Evolutionary conservation across 2,329 filamentous ascomycete species (phyloP).

Genomic region (Exophiala phaeomuriformis): DNA sequence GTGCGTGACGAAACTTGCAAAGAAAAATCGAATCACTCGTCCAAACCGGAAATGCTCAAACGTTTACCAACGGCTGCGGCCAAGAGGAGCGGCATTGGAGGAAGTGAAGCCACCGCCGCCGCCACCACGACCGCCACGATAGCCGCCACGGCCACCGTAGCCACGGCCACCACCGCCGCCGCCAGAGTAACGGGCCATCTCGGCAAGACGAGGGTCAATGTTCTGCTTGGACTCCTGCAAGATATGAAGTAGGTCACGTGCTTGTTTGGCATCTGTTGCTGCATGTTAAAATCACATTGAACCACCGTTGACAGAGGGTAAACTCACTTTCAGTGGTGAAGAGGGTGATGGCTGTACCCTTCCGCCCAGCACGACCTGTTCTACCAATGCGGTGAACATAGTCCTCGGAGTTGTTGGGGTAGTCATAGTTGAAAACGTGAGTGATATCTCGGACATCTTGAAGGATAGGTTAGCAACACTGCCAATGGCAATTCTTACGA

Average conservation of each 20-base stretch:
- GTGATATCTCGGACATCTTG: constrained; percentile 99
- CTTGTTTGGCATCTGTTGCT: constrained; percentile 72
- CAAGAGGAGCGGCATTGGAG: constrained; percentile 53
- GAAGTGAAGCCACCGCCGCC: constrained; percentile 49
- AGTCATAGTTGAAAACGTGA: constrained; percentile 99
- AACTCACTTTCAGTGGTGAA: constrained; percentile 97
- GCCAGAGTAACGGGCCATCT: constrained; percentile 92
- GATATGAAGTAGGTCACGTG: constrained; percentile 89
- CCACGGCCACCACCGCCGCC: constrained; percentile 67
- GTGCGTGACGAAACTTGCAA: constrained; percentile 1
- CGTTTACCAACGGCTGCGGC: constrained; percentile 49
- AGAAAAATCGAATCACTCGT: not conserved
- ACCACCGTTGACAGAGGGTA: not conserved
- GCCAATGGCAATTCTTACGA: constrained; percentile 42
- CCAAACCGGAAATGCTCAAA: not conserved
- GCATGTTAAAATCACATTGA: constrained; percentile 12
- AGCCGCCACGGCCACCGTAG: constrained; percentile 57
- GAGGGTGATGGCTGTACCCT: constrained; percentile 93
- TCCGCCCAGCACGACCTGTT: constrained; percentile 69
- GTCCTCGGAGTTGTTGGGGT: constrained; percentile 82
- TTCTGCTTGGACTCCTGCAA: constrained; percentile 96
- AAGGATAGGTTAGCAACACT: constrained; percentile 67
- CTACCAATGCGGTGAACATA: constrained; percentile 63
- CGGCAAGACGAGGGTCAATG: constrained; percentile 87
- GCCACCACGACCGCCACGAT: constrained; percentile 52